Evolutionary conservation across 2,329 filamentous ascomycete species (phyloP).

Genomic region (Fonsecaea multimorphosa): DNA sequence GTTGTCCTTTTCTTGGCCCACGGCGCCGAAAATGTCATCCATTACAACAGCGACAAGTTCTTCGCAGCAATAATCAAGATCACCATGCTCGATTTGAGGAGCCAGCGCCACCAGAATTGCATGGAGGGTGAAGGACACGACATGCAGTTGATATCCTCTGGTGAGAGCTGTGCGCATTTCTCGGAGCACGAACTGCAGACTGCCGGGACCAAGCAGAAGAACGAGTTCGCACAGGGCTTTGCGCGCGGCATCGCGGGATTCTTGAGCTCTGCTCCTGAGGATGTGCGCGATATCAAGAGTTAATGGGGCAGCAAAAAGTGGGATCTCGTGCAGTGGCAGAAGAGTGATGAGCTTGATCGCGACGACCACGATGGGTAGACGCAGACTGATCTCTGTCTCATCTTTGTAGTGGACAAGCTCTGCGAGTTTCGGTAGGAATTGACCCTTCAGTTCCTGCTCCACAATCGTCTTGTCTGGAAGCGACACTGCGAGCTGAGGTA

Average conservation of each 20-base stretch:
- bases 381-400: slow-evolving; percentile 89
- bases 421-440: slow-evolving; percentile 79
- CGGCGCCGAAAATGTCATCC: slow-evolving; percentile 94
- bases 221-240: slow-evolving; percentile 87
- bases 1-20: slow-evolving; percentile 94
- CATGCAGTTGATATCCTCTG: slow-evolving; percentile 89
- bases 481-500: slow-evolving; percentile 63
- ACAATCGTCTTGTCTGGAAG: slow-evolving; percentile 73
- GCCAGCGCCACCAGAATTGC: slow-evolving; percentile 80
- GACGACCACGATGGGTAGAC: slow-evolving; percentile 87
- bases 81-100: slow-evolving; percentile 76
- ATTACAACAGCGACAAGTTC: slow-evolving; percentile 84
- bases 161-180: slow-evolving; percentile 83
- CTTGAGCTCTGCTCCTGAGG: slow-evolving; percentile 83
- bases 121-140: slow-evolving; percentile 93
- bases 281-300: slow-evolving; percentile 93
- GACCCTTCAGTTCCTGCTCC: slow-evolving; percentile 71
- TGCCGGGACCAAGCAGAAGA: slow-evolving; percentile 76
- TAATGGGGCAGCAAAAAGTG: slow-evolving; percentile 77
- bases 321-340: slow-evolving; percentile 74
- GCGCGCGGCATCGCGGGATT: slow-evolving; percentile 87
- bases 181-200: slow-evolving; percentile 91
- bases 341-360: slow-evolving; percentile 85
- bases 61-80: slow-evolving; percentile 84
- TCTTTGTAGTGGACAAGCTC: slow-evolving; percentile 92